Evolutionary conservation across 2,329 filamentous ascomycete genomes (phyloP), one percentile per base, ranked within the genome.

Genomic region (Zasmidium citrigriseum): DNA sequence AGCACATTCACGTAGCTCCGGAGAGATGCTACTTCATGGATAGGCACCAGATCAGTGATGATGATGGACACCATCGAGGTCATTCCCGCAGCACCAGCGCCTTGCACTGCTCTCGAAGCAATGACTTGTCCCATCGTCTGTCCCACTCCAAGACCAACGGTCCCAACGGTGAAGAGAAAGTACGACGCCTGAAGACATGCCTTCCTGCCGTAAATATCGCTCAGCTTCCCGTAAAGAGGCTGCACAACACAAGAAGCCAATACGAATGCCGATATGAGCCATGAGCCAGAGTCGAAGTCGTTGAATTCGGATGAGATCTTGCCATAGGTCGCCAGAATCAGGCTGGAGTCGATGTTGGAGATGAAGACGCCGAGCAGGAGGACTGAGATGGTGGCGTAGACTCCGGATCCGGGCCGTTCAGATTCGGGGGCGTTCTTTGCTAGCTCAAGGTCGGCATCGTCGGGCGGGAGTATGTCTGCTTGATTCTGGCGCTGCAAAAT

Each of bases 271-370:
- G 74, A 75, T 7, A 80, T 60, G 0, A 81, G 70, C 78, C 78
- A 81, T 29, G 71, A 74, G 0, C 76, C 77, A 21, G 73, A 68
- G 11, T 72, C 68, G 4, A 80, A 66, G 16, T 72, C 70, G 52
- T 76, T 64, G 58, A 81, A 80, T 20, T 80, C 76, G 0, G 78
- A 80, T 0, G 78, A 72, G 44, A 81, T 77, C n/a, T 71, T 77
- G 0, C 83, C 82, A 58, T 88, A 85, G 0, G 87, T 89, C 0
- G 89, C 87, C 27, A 91, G 75, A 0, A 91, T 80, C 0, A 91
- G 75, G 1, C 85, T 87, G 0, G 77, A 74, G 67, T 91, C 89
- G 16, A 83, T 82, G 55, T 87, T 86, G 5, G 83, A 82, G 12
- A 89, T 82, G 64, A 91, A 89, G 14, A 88, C 84, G 11, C 84